Evolutionary conservation across 2,329 filamentous ascomycete genomes (phyloP), one percentile per base, ranked within the genome.

Genomic region (Cladorrhinum sp.): DNA sequence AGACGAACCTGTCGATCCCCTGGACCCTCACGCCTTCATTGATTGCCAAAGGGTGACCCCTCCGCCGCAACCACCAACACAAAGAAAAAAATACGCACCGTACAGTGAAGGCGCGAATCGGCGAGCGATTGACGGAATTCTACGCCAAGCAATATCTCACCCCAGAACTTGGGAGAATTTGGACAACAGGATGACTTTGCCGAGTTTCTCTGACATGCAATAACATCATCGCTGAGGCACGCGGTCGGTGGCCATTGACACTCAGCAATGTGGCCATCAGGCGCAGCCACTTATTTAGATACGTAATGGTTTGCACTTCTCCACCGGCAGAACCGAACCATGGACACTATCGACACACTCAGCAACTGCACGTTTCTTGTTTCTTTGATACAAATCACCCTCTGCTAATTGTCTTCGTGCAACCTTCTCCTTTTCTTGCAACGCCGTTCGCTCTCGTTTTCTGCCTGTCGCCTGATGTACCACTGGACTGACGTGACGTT

Each of bases 121-220:
- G 24, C 38, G 20, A 56, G 16, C 23, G 10, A 23, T 56, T 56
- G 53, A 56, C 53, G 53, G 18, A 56, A 45, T 61, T 57, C 38
- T 49, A 45, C 25, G 48, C 52, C 58, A 53, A 52, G 57, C 18
- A 23, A 36, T 45, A 41, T 36, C 41, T 50, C 41, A 49, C 23
- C 29, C 45, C 41, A 57, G 25, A n/a, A 22, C n/a, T 55, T 23
- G 52, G 23, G 52, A 18, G n/a, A 22, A 18, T 52, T 25, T 45
- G 50, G 32, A 24, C 22, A 27, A 25, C 22, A 61, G n/a, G 12
- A 48, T 51, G 57, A 51, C 55, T 49, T 64, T 55, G 58, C 61
- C 67, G 64, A 68, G 54, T 66, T 69, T 67, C 58, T 62, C 65
- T 68, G 66, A 68, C 68, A 70, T 58, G 59, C 49, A 62, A 65